These are phyloP conservation scores for Prunus dulcis DNA, from an alignment of 306 rosid genomes.

Conservation along the genomic window DNA sequence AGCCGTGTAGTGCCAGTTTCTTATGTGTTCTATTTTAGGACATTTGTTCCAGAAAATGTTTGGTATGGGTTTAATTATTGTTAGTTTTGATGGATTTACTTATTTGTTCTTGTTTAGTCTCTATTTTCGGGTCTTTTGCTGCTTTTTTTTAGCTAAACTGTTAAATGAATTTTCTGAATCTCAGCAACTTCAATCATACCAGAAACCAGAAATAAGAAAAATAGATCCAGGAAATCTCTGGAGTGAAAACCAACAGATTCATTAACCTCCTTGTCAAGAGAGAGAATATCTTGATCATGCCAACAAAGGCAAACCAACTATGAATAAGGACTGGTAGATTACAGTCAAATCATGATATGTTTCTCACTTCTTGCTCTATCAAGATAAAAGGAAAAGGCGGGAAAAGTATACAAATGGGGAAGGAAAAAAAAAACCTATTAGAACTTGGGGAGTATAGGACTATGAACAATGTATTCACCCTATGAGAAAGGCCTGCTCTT, in stretches of 20 bases:
- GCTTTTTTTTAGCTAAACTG: not conserved
- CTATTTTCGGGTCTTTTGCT: not conserved
- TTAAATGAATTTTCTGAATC: not conserved
- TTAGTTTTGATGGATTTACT: not conserved
- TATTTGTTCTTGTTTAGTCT: not conserved
- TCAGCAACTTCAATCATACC: not conserved
- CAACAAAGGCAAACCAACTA: conserved; percentile 10
- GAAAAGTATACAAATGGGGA: conserved; percentile 1
- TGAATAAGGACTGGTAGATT: not conserved
- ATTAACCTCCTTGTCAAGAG: conserved; percentile 1
- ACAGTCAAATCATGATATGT: conserved; percentile 5
- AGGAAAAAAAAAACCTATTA: not conserved
- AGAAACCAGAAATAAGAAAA: not conserved
- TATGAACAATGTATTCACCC: conserved; percentile 48
- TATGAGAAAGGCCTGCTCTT: conserved; percentile 17
- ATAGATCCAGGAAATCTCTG: not conserved
- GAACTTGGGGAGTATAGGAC: conserved; percentile 32
- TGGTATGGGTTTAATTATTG: conserved; percentile 39
- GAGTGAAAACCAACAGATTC: not conserved
- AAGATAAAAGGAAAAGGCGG: not conserved
- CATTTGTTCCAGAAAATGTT: conserved; percentile 35
- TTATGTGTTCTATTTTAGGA: conserved; percentile 29
- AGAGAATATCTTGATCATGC: not conserved
- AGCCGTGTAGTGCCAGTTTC: conserved; percentile 18
- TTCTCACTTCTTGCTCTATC: conserved; percentile 19